Conservation (phyloP, 805 yeast species). For the Kodamaea kakaduensis region DNA sequence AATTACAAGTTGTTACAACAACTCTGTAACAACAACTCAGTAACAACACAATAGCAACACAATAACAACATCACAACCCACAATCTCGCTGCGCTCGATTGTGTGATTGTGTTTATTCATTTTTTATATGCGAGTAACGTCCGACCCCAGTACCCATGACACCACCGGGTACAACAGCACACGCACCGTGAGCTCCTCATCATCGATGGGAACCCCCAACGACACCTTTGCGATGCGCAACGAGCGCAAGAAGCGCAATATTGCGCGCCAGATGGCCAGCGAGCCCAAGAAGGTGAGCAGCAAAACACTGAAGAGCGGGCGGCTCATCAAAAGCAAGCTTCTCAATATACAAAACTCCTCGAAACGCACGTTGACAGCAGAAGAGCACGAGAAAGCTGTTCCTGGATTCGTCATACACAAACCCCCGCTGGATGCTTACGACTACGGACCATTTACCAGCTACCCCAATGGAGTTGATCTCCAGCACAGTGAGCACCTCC, state of each 20-base stretch:
- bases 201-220: constrained; percentile 39
- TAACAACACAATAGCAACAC: too few species aligned
- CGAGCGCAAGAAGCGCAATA: constrained; percentile 2
- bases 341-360: constrained; percentile 38
- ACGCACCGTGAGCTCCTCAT: constrained; percentile 35
- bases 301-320: constrained; percentile 22
- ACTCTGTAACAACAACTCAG: too few species aligned
- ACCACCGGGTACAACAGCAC: constrained; percentile 17
- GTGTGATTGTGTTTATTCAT: not conserved
- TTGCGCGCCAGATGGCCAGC: constrained; percentile 2
- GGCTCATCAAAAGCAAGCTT: constrained; percentile 32
- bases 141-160: not conserved
- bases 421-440: constrained; percentile 33
- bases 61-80: too few species aligned
- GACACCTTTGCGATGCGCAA: constrained; percentile 21
- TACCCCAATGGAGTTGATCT: constrained; percentile 16
- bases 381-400: constrained; percentile 15
- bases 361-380: constrained; percentile 18
- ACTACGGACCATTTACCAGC: constrained; percentile 34
- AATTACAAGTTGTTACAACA: too few species aligned
- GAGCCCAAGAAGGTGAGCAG: constrained; percentile 11
- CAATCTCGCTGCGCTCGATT: too few species aligned
- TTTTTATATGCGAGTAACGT: constrained; percentile 1
- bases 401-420: constrained; percentile 29
- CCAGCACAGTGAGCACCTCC: constrained; percentile 18